A percentile compares a stretch with the other conserved stretches of the same genome.
Evolutionary conservation across 2,329 filamentous ascomycete genomes (phyloP).

Genomic region (Pseudogymnoascus pannorum): DNA sequence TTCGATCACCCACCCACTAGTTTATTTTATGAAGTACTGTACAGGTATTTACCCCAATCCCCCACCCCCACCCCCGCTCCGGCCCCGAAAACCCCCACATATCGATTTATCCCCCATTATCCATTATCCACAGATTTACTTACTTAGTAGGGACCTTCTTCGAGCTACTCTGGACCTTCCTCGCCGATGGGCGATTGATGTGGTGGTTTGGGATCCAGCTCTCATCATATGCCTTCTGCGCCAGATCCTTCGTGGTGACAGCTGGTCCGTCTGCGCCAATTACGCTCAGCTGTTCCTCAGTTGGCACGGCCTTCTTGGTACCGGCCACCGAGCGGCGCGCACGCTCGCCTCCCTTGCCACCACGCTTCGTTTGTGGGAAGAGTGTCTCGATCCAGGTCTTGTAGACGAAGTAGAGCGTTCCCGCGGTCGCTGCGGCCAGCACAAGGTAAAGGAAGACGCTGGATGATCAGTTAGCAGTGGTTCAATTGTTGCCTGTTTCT

Average conservation of each 20-base stretch:
- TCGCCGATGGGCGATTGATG: slow-evolving; percentile 73
- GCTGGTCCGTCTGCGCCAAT: slow-evolving; percentile 47
- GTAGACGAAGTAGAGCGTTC: slow-evolving; percentile 92
- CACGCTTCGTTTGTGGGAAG: slow-evolving; percentile 77
- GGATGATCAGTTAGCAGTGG: slow-evolving; percentile 18
- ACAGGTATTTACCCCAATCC: slow-evolving; percentile 5
- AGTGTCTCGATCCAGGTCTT: slow-evolving; percentile 95
- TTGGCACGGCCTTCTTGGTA: slow-evolving; percentile 58
- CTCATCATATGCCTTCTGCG: slow-evolving; percentile 68
- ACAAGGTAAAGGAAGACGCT: slow-evolving; percentile 98
- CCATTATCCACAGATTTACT: not conserved
- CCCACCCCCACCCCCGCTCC: slow-evolving; percentile 5
- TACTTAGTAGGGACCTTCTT: not conserved
- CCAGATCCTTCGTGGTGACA: slow-evolving; percentile 25
- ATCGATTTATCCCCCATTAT: not conserved
- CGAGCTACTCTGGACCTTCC: slow-evolving; percentile 53
- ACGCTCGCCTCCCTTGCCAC: slow-evolving; percentile 32
- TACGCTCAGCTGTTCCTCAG: slow-evolving; percentile 49
- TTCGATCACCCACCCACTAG: not conserved
- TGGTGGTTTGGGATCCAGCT: slow-evolving; percentile 90
- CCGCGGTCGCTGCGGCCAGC: slow-evolving; percentile 69
- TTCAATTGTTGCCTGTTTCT: slow-evolving; percentile 13
- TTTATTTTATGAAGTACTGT: slow-evolving; percentile 4
- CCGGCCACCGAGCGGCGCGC: slow-evolving; percentile 53
- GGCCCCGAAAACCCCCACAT: slow-evolving; percentile 2